Conservation (phyloP, 805 yeast species). For the Candida nemodendra region DNA sequence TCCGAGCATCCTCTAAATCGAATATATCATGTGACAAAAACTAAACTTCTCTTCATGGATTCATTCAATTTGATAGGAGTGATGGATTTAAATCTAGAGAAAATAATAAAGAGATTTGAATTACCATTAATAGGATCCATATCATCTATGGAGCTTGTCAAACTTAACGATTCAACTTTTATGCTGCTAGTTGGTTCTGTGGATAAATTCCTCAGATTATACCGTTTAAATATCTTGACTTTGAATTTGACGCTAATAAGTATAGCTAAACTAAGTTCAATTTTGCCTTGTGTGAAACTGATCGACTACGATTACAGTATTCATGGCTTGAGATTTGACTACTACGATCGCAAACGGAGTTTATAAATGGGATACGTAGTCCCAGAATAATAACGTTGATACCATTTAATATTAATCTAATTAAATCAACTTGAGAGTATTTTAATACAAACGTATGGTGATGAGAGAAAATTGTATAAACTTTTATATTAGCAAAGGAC, state of each 20-base stretch:
- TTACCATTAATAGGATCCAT: constrained; percentile 27
- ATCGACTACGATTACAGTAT: constrained; percentile 9
- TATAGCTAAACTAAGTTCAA: constrained; percentile 16
- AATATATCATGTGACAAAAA: constrained; percentile 10
- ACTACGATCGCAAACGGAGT: constrained; percentile 13
- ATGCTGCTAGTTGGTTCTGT: constrained; percentile 21
- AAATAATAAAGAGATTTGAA: constrained; percentile 17
- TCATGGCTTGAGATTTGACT: constrained; percentile 12
- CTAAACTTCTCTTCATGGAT: constrained; percentile 25
- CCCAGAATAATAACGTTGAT: too few relatives aligned
- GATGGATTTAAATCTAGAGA: constrained; percentile 20
- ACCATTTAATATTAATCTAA: too few relatives aligned
- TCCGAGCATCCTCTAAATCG: constrained; percentile 25
- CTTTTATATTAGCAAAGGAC: too few relatives aligned
- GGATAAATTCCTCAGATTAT: constrained; percentile 22
- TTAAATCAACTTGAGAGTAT: too few relatives aligned
- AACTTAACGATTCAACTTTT: constrained; percentile 10
- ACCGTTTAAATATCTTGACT: constrained; percentile 12
- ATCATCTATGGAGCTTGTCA: constrained; percentile 17
- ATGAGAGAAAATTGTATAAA: too few relatives aligned
- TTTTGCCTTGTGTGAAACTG: constrained; percentile 19
- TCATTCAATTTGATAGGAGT: constrained; percentile 26
- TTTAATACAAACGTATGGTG: too few relatives aligned
- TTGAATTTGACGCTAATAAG: constrained; percentile 10
- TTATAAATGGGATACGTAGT: too few relatives aligned